Evolutionary conservation across 73 alveolate genomes (phyloP).

Genomic region (Paramecium tetraurelia): DNA sequence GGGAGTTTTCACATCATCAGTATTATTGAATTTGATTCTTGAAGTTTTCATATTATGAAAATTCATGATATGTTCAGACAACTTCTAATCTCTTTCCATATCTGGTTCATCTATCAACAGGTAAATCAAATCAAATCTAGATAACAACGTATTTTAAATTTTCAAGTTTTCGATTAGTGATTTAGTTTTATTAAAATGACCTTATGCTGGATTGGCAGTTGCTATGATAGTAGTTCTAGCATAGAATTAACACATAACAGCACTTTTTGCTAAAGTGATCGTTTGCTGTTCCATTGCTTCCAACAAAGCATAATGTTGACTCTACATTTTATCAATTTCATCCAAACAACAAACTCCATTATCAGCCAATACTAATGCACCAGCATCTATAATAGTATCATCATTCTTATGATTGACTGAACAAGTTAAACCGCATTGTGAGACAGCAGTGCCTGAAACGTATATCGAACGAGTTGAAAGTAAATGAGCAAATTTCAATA

Average conservation of each 20-base stretch:
- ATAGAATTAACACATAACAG: constrained; percentile 78
- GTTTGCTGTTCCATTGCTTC: constrained; percentile 93
- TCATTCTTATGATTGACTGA: constrained; percentile 72
- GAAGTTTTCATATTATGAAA: constrained; percentile 66
- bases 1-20: not conserved
- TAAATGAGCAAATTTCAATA: constrained; percentile 73
- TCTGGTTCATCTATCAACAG: constrained; percentile 87
- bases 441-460: constrained; percentile 85
- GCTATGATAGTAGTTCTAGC: constrained; percentile 86
- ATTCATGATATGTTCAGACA: constrained; percentile 86
- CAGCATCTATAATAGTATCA: constrained; percentile 84
- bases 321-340: constrained; percentile 90
- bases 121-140: constrained; percentile 86
- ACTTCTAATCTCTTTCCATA: constrained; percentile 70
- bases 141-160: constrained; percentile 77
- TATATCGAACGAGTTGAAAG: constrained; percentile 84
- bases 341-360: constrained; percentile 91
- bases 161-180: constrained; percentile 73
- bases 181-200: constrained; percentile 73
- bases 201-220: constrained; percentile 88
- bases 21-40: not conserved
- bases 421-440: constrained; percentile 89
- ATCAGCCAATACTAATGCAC: constrained; percentile 86
- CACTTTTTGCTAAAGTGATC: constrained; percentile 86
- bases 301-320: constrained; percentile 75